These are phyloP conservation scores for Blastobotrys malaysiensis DNA, from an alignment of 1,139 yeast species.

Conservation along the genomic window DNA sequence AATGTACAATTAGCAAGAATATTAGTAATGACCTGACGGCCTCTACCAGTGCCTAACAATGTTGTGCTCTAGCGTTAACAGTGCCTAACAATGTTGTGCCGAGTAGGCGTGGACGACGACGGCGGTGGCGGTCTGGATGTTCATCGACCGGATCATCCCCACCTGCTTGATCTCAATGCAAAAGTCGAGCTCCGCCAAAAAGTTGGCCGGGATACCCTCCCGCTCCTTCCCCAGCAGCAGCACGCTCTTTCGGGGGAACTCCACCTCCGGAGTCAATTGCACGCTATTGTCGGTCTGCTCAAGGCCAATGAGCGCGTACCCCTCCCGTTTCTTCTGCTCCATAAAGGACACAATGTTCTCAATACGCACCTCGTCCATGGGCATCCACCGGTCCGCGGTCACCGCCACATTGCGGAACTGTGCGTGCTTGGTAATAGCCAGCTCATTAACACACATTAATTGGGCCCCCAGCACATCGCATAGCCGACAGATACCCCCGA, in stretches of 20 bases:
- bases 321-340: slow-evolving; percentile 61
- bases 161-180: slow-evolving; percentile 90
- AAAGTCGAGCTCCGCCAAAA: slow-evolving; percentile 74
- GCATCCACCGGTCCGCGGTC: slow-evolving; percentile 95
- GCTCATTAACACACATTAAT: slow-evolving; percentile 67
- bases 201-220: slow-evolving; percentile 86
- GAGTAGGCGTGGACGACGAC: slow-evolving; percentile 89
- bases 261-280: slow-evolving; percentile 54
- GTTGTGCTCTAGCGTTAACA: background rate
- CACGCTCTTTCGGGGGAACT: slow-evolving; percentile 74
- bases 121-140: slow-evolving; percentile 94
- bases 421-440: slow-evolving; percentile 53
- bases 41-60: too few relatives aligned
- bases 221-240: slow-evolving; percentile 79
- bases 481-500: slow-evolving; percentile 89
- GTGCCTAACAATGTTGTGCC: slow-evolving; percentile 49
- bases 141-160: slow-evolving; percentile 91
- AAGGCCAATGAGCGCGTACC: slow-evolving; percentile 81
- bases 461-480: slow-evolving; percentile 94
- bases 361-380: slow-evolving; percentile 68
- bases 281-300: slow-evolving; percentile 90
- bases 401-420: slow-evolving; percentile 87
- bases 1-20: background rate
- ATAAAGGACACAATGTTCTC: slow-evolving; percentile 52
- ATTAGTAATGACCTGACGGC: background rate